A percentile compares a stretch with the other conserved stretches of the same genome.
Conservation (phyloP, 2,329 filamentous ascomycete species). For the Fusarium tuaranense region DNA sequence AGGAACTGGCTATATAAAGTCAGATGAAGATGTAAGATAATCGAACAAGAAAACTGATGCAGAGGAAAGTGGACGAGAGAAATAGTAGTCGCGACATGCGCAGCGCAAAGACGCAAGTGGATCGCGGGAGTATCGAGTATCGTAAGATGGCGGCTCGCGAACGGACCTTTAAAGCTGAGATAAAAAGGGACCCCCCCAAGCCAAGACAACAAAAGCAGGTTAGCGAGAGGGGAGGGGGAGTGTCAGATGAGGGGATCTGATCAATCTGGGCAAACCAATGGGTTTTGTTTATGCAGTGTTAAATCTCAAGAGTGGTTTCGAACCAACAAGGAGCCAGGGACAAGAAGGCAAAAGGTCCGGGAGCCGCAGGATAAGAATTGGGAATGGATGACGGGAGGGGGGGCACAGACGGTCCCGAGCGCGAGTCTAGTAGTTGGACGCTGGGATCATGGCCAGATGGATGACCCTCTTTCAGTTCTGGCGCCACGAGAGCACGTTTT, state of each 20-base stretch:
- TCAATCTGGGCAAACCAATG: conserved; percentile 21
- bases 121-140: conserved; percentile 34
- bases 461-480: not conserved
- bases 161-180: conserved; percentile 21
- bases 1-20: not conserved
- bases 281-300: conserved; percentile 3
- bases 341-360: conserved; percentile 9
- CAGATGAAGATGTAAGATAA: not conserved
- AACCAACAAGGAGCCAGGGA: not conserved
- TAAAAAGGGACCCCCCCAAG: not conserved
- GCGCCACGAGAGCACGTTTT: not conserved
- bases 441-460: conserved; percentile 24
- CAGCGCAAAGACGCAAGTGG: conserved; percentile 20
- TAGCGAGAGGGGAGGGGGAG: not conserved
- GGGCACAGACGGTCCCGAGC: conserved; percentile 9
- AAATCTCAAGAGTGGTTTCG: not conserved
- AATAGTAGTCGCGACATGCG: conserved; percentile 16
- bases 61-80: conserved; percentile 3
- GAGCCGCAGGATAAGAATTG: conserved; percentile 11
- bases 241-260: not conserved
- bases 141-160: conserved; percentile 35
- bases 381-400: not conserved
- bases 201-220: not conserved
- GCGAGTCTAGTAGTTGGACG: not conserved
- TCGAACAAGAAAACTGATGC: not conserved